Conservation (phyloP, 805 yeast genomes). For the Wickerhamomyces chambardii region DNA sequence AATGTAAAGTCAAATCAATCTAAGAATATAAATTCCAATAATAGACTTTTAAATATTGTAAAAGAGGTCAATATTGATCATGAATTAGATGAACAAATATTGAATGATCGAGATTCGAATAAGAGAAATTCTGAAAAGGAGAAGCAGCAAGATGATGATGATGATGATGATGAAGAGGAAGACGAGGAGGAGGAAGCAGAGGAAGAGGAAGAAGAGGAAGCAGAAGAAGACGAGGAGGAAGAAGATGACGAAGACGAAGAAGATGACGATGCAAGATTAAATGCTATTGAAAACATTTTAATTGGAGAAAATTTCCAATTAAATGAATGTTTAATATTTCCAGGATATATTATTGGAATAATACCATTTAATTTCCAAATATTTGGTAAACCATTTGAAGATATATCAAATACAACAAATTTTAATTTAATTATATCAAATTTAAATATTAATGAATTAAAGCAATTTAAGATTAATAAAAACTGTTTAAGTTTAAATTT, state of each 20-base stretch:
- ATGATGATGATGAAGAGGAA: too few species aligned
- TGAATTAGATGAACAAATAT: too few species aligned
- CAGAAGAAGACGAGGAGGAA: neutral
- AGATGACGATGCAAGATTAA: neutral
- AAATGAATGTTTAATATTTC: conserved; percentile 1
- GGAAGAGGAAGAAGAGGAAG: neutral
- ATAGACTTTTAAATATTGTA: too few species aligned
- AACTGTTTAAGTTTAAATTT: conserved; percentile 10
- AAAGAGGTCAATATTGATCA: too few species aligned
- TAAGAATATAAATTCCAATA: too few species aligned
- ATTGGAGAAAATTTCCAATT: neutral
- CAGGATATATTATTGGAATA: conserved; percentile 8
- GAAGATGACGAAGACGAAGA: neutral
- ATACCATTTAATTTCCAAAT: conserved; percentile 5
- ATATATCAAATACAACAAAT: conserved; percentile 3
- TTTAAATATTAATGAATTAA: neutral
- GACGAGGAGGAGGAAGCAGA: neutral
- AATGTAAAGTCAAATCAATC: too few species aligned
- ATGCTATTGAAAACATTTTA: neutral
- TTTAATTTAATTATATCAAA: conserved; percentile 11
- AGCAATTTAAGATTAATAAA: conserved; percentile 3
- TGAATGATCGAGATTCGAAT: too few species aligned
- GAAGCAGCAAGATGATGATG: too few species aligned
- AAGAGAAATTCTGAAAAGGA: too few species aligned
- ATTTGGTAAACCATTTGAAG: conserved; percentile 8